Conservation (phyloP, 257 asterid species). For the Scutellaria galericulata region DNA sequence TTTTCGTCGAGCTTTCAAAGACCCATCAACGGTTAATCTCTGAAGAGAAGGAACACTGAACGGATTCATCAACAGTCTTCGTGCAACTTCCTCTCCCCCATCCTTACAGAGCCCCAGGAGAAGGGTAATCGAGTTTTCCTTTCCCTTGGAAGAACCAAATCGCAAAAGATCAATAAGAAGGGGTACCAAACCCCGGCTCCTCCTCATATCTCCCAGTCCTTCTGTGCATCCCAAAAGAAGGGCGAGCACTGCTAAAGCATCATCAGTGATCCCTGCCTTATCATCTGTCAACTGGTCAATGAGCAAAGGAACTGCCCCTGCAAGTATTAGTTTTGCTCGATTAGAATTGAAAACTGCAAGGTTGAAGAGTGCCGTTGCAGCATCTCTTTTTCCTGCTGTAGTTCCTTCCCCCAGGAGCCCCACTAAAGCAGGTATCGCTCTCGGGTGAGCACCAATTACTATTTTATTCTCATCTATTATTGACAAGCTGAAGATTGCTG, state of each 20-base stretch:
- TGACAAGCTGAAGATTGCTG: slow-evolving; percentile 79
- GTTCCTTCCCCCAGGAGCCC: slow-evolving; percentile 75
- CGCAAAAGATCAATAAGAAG: slow-evolving; percentile 84
- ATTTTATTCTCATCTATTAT: slow-evolving; percentile 67
- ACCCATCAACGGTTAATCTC: slow-evolving; percentile 61
- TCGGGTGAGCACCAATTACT: slow-evolving; percentile 61
- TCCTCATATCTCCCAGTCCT: slow-evolving; percentile 73
- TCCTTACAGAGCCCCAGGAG: slow-evolving; percentile 79
- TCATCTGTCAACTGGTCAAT: slow-evolving; percentile 71
- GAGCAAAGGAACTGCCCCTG: slow-evolving; percentile 81
- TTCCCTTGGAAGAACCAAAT: slow-evolving; percentile 79
- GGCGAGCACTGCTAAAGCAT: slow-evolving; percentile 73
- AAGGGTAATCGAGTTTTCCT: slow-evolving; percentile 75
- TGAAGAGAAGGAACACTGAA: slow-evolving; percentile 79
- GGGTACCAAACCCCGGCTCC: slow-evolving; percentile 58
- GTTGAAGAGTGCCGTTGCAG: slow-evolving; percentile 86
- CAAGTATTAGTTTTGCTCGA: slow-evolving; percentile 46
- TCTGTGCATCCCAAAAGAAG: slow-evolving; percentile 65
- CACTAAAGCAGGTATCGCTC: slow-evolving; percentile 72
- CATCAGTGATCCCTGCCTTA: slow-evolving; percentile 84
- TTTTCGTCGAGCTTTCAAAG: slow-evolving; percentile 70
- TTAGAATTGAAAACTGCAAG: slow-evolving; percentile 65
- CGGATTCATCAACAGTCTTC: slow-evolving; percentile 71
- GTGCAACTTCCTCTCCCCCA: slow-evolving; percentile 78
- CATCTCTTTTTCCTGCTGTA: slow-evolving; percentile 74